Conservation (phyloP, 2,329 filamentous ascomycete genomes). For the Dryadomyces quercivorus region DNA sequence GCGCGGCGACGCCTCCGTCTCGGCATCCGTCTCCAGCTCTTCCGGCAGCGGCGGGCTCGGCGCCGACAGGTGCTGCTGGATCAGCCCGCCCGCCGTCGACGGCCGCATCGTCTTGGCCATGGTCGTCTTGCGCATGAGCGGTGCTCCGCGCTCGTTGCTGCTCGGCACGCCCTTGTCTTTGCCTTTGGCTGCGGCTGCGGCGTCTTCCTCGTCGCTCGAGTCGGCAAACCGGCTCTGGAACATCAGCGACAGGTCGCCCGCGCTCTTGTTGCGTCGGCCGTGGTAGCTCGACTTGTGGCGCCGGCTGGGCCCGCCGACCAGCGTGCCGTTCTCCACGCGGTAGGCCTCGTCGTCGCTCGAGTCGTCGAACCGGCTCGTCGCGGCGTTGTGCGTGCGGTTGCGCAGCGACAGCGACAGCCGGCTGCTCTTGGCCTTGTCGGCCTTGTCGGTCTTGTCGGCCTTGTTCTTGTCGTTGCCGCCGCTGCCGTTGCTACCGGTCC, state of each 20-base stretch:
- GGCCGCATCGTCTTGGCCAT: background rate
- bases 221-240: slow-evolving; percentile 42
- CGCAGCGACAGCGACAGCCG: background rate
- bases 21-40: slow-evolving; percentile 13
- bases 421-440: slow-evolving; percentile 16
- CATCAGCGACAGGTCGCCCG: background rate
- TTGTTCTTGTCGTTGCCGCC: slow-evolving; percentile 17
- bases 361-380: slow-evolving; percentile 50
- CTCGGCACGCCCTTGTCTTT: background rate
- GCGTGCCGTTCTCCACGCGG: background rate
- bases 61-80: background rate
- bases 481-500: slow-evolving; percentile 14
- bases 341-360: slow-evolving; percentile 50
- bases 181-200: slow-evolving; percentile 5
- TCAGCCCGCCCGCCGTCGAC: background rate
- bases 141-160: background rate
- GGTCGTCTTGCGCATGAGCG: background rate
- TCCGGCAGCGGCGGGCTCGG: slow-evolving; percentile 28
- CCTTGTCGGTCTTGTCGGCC: slow-evolving; percentile 11
- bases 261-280: background rate
- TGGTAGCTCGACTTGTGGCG: background rate
- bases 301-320: background rate
- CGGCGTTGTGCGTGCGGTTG: slow-evolving; percentile 7
- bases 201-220: slow-evolving; percentile 49
- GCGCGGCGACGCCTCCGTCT: background rate